phyloP scores from a whole-genome alignment of 1,284 basidiomycete species.

The Xanthoconium separans region DNA sequence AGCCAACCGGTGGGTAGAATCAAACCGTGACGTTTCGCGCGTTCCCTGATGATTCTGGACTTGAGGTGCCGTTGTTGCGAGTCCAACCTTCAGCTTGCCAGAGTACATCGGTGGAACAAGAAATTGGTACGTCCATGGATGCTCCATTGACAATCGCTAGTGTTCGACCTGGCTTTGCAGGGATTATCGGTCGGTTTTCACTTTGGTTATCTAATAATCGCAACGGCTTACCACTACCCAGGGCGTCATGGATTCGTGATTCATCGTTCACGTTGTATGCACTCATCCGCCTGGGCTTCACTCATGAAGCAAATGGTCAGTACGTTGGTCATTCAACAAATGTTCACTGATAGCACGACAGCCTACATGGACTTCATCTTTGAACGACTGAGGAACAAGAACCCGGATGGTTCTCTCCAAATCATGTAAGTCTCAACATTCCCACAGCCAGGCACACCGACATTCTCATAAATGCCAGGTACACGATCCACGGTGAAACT shows the following conservation, averaged over 20 bases:
- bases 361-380: slow-evolving; percentile 91
- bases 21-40: background rate
- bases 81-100: slow-evolving; percentile 90
- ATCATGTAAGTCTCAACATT: slow-evolving; percentile 62
- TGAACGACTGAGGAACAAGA: slow-evolving; percentile 75
- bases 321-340: background rate
- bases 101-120: slow-evolving; percentile 86
- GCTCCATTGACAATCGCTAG: background rate
- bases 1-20: slow-evolving; percentile 65
- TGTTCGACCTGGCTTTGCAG: slow-evolving; percentile 32
- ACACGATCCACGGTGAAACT: slow-evolving; percentile 73
- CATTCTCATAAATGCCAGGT: slow-evolving; percentile 37
- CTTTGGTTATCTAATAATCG: background rate
- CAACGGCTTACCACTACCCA: slow-evolving; percentile 20
- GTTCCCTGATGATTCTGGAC: slow-evolving; percentile 11
- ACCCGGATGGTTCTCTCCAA: slow-evolving; percentile 85
- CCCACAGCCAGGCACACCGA: no score
- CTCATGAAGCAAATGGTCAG: slow-evolving; percentile 80
- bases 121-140: slow-evolving; percentile 60
- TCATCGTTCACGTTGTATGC: slow-evolving; percentile 92
- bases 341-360: slow-evolving; percentile 32
- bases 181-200: slow-evolving; percentile 63
- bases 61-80: slow-evolving; percentile 83
- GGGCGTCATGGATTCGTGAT: slow-evolving; percentile 88
- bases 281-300: slow-evolving; percentile 87